These are phyloP conservation scores for Holtermannia corniformis DNA, from an alignment of 768 basidiomycete genomes.

Conservation along the genomic window DNA sequence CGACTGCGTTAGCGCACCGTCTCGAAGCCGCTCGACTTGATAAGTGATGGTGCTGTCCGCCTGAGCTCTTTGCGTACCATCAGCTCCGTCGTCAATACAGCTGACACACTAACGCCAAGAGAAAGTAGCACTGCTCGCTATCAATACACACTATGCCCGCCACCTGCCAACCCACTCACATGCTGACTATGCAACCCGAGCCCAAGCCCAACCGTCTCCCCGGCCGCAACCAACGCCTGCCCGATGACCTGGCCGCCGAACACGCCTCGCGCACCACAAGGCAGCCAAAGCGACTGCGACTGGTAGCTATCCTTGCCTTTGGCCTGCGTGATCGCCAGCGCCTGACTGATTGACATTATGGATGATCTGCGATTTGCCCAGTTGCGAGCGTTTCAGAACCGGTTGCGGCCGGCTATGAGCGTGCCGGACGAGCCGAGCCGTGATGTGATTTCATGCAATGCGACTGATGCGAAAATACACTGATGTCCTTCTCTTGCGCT, in stretches of 20 bases:
- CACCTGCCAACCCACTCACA: conserved; percentile 3
- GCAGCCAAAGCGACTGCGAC: conserved; percentile 26
- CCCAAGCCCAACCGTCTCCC: conserved; percentile 16
- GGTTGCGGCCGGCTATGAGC: neutral
- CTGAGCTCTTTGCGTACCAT: neutral
- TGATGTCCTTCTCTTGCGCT: neutral
- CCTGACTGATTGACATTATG: too few species aligned
- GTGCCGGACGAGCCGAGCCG: neutral
- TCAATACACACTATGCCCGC: too few species aligned
- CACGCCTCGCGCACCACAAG: conserved; percentile 34
- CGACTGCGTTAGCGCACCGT: conserved; percentile 22
- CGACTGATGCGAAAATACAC: neutral
- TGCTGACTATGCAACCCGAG: conserved; percentile 34
- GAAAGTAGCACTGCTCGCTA: conserved; percentile 30
- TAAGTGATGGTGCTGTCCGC: conserved; percentile 29
- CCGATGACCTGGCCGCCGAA: conserved; percentile 43
- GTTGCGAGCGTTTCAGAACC: too few species aligned
- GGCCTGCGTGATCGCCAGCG: too few species aligned
- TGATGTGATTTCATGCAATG: neutral
- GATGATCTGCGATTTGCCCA: too few species aligned
- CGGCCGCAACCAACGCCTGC: conserved; percentile 33
- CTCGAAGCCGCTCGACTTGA: conserved; percentile 32
- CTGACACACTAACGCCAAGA: conserved; percentile 23
- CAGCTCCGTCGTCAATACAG: neutral
- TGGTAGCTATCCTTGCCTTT: neutral